Evolutionary conservation across 2,329 filamentous ascomycete species (phyloP).

Genomic region (Ophiosphaerella korrae): DNA sequence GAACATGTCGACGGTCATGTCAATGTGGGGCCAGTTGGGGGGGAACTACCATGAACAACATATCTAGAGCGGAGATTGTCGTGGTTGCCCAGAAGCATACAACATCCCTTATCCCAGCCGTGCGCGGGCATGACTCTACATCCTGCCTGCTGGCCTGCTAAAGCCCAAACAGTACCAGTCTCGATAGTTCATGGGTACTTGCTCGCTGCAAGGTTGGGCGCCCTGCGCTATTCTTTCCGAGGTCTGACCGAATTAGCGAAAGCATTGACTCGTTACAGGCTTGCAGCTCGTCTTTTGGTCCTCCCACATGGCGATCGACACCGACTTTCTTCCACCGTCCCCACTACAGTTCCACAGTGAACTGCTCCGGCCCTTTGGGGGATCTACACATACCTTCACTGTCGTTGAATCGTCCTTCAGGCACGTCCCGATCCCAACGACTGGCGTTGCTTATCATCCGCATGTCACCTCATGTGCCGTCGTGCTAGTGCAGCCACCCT

Average conservation of each 20-base stretch:
- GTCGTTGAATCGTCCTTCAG: background rate
- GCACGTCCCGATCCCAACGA: background rate
- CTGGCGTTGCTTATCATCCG: background rate
- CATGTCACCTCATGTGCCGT: too few relatives aligned
- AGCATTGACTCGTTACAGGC: background rate
- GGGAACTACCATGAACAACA: slow-evolving; percentile 10
- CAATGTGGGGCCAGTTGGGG: slow-evolving; percentile 7
- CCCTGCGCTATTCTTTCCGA: background rate
- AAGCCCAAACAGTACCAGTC: slow-evolving; percentile 7
- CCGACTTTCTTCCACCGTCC: too few relatives aligned
- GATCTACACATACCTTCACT: background rate
- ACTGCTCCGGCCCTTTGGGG: background rate
- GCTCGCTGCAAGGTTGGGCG: background rate
- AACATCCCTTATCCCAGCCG: slow-evolving; percentile 5
- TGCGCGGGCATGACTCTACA: slow-evolving; percentile 5
- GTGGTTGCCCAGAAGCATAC: background rate
- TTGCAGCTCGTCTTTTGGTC: too few relatives aligned
- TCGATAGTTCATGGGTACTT: slow-evolving; percentile 2
- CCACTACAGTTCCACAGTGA: background rate
- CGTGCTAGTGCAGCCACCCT: too few relatives aligned
- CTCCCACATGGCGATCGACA: too few relatives aligned
- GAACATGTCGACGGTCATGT: slow-evolving; percentile 23
- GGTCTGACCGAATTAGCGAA: background rate
- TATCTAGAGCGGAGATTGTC: slow-evolving; percentile 7
- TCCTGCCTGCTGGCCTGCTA: slow-evolving; percentile 5